Evolutionary conservation across 1,284 basidiomycete genomes (phyloP), one percentile per base, ranked within the genome.

Genomic region (Apiotrichum domesticum): DNA sequence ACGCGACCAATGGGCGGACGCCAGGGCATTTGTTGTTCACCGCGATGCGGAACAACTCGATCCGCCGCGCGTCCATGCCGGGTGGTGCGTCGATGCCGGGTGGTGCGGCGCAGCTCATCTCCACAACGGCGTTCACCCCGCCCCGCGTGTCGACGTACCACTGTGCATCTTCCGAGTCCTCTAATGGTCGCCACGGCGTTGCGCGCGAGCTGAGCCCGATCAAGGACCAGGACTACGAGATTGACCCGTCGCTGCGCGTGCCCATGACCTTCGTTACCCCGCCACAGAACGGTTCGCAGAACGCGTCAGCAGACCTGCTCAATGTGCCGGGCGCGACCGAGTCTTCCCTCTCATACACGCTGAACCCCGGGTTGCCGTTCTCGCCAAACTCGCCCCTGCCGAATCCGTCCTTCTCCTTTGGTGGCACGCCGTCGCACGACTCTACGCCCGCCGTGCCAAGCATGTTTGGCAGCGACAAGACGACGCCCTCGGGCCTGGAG

Each of bases 81-180:
- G 21, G 21, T 21, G 21, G 21, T 21, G 21, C 21, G 21, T 69
- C 67, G 43, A 67, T 75, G 64, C 72, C 72, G 1, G 67, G 68
- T 41, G 61, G 56, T 33, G 62, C 57, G 1, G 63, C 68, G 3
- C 71, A 72, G 59, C 62, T 73, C 29, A 64, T 73, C 35, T 71
- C 71, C 0, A 67, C 69, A 15, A 67, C 63, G 9, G 68, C 72
- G 1, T 73, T 75, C 53, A 72, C 70, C 0, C 73, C 73, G n/a
- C 73, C 73, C 4, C 57, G 73, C 6, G 51, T 53, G 2, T 35
- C 42, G n/a, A 46, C 45, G 15, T 42, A 41, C 42, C 53, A 57
- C 55, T 29, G 44, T 0, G 32, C 37, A 13, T 34, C 35, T 9
- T 29, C 42, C 34, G 34, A 37, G 15, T 34, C 35, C 11, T 49